Percentiles rank a stretch among this genome's conserved stretches.
Conservation (phyloP, 768 basidiomycete species). For the Hemileccinum impolitum region DNA sequence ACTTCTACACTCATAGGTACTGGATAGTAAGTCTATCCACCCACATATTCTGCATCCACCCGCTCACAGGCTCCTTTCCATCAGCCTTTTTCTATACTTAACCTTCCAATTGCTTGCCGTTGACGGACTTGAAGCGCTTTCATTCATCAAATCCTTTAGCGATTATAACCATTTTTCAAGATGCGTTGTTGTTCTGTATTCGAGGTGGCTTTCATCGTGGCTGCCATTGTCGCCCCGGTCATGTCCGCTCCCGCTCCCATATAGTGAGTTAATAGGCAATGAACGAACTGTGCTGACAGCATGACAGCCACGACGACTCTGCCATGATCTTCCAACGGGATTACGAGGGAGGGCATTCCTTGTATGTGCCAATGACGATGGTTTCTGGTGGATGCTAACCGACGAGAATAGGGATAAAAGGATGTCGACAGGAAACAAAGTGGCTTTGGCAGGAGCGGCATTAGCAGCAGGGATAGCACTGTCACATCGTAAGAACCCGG, state of each 20-base stretch:
- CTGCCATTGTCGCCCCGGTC: background rate
- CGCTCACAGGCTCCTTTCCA: background rate
- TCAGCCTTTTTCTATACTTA: background rate
- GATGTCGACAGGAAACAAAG: too few relatives aligned
- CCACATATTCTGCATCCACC: too few relatives aligned
- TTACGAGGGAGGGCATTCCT: background rate
- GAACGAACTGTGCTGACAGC: too few relatives aligned
- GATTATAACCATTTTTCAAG: background rate
- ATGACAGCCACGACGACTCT: too few relatives aligned
- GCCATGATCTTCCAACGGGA: too few relatives aligned
- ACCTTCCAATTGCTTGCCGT: background rate
- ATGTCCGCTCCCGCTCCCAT: background rate
- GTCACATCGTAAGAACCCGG: too few relatives aligned
- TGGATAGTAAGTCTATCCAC: background rate
- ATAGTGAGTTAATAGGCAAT: too few relatives aligned
- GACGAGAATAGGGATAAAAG: too few relatives aligned
- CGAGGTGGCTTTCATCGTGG: background rate
- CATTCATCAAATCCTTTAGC: too few relatives aligned
- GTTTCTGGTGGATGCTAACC: too few relatives aligned
- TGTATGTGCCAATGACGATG: background rate
- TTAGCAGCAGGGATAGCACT: too few relatives aligned
- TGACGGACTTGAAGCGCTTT: background rate
- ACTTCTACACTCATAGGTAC: background rate
- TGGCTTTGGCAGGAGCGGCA: too few relatives aligned
- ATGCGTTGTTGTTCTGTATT: background rate